These are phyloP conservation scores for Psidium guajava DNA, from an alignment of 345 rosid species.

Conservation along the genomic window DNA sequence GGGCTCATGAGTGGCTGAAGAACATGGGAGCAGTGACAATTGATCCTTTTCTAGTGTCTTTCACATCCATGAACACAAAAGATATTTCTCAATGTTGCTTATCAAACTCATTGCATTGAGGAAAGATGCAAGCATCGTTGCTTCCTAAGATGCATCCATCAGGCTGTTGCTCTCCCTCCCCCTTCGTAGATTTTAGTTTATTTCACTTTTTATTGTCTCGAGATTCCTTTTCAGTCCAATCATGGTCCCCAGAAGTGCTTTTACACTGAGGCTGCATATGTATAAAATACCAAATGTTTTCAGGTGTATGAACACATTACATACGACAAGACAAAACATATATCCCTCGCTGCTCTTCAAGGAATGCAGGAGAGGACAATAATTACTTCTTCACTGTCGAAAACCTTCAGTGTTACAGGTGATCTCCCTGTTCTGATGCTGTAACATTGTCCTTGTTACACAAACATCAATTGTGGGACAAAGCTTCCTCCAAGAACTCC, in stretches of 20 bases:
- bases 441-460: neutral
- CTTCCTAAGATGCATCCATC: neutral
- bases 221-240: neutral
- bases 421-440: neutral
- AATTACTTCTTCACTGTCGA: conserved; percentile 51
- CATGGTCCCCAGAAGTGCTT: neutral
- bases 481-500: neutral
- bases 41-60: neutral
- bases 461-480: neutral
- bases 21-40: neutral
- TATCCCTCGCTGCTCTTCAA: conserved; percentile 51
- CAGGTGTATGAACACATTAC: conserved; percentile 39
- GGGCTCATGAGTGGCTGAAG: neutral
- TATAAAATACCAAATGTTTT: neutral
- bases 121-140: neutral
- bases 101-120: neutral
- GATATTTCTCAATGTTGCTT: neutral
- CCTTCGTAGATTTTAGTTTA: neutral
- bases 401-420: conserved; percentile 60
- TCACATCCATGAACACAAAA: neutral
- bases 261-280: neutral
- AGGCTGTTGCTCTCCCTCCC: neutral
- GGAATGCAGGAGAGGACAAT: conserved; percentile 56
- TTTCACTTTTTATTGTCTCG: neutral
- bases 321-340: conserved; percentile 30